phyloP scores from a whole-genome alignment of 1,139 yeast species.

The Geotrichum fermentans region DNA sequence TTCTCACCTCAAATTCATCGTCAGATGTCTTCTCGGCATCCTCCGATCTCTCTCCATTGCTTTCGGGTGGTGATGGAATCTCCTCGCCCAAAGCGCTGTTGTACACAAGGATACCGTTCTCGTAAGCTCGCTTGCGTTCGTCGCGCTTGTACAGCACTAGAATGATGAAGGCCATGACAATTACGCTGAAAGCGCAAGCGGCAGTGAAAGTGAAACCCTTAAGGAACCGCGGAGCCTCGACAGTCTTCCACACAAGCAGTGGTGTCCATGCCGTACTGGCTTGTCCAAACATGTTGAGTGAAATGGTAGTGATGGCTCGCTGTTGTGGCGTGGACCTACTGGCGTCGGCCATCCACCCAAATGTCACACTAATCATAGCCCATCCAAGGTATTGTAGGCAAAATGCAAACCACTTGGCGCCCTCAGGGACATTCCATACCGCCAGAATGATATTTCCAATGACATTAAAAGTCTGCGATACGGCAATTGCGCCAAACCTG shows the following conservation, averaged over 20 bases:
- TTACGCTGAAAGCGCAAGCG: constrained; percentile 47
- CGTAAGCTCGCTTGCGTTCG: constrained; percentile 48
- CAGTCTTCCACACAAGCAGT: constrained; percentile 44
- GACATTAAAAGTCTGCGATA: constrained; percentile 49
- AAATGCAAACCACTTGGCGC: constrained; percentile 48
- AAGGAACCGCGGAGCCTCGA: constrained; percentile 48
- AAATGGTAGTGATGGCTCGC: constrained; percentile 41
- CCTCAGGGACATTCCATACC: constrained; percentile 45
- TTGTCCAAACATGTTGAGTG: constrained; percentile 42
- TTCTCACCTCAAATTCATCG: not conserved
- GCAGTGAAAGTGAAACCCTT: constrained; percentile 54
- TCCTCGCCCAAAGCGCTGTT: constrained; percentile 18
- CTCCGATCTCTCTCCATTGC: not conserved
- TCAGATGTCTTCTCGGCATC: not conserved
- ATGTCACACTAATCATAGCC: constrained; percentile 42
- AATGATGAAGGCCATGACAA: constrained; percentile 45
- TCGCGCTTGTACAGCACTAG: constrained; percentile 55
- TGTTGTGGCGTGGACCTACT: constrained; percentile 33
- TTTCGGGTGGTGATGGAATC: constrained; percentile 8
- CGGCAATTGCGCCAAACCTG: constrained; percentile 53
- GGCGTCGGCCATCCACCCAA: constrained; percentile 26
- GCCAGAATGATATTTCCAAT: constrained; percentile 45
- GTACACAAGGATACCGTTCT: constrained; percentile 42
- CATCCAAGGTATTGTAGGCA: constrained; percentile 44
- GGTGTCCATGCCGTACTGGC: constrained; percentile 25